A percentile compares a stretch with the other conserved stretches of the same genome.
phyloP scores from a whole-genome alignment of 1,139 yeast genomes.

The Geotrichum citri-aurantii region DNA sequence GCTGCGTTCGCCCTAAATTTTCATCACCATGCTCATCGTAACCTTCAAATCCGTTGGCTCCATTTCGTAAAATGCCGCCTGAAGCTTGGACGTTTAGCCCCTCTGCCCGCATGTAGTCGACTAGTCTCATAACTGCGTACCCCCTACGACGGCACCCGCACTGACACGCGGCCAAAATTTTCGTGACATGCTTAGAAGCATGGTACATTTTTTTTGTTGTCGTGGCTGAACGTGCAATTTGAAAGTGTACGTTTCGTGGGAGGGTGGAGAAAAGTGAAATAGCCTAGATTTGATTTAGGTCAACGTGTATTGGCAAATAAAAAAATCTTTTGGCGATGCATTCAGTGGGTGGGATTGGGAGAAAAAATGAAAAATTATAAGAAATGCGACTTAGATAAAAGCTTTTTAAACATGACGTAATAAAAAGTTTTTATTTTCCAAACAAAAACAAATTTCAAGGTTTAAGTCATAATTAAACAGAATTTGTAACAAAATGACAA shows the following conservation, averaged over 20 bases:
- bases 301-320: not conserved
- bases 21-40: not conserved
- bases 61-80: not conserved
- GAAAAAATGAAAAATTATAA: not conserved
- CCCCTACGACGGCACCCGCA: not conserved
- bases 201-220: not conserved
- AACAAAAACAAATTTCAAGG: too few species aligned
- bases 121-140: not conserved
- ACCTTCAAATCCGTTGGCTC: constrained; percentile 1
- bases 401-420: too few species aligned
- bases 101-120: constrained; percentile 1
- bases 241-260: not conserved
- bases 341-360: not conserved
- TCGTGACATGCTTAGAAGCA: not conserved
- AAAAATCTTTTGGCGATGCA: not conserved
- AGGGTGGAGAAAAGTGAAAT: not conserved
- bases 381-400: not conserved
- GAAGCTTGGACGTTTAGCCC: constrained; percentile 4
- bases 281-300: not conserved
- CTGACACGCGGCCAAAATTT: not conserved
- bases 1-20: not conserved
- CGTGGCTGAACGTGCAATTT: not conserved
- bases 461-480: too few species aligned
- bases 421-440: too few species aligned
- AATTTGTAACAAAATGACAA: too few species aligned